A percentile compares a stretch with the other conserved stretches of the same genome.
Conservation (phyloP, 2,329 filamentous ascomycete genomes). For the Atkinsonella hypoxylon region DNA sequence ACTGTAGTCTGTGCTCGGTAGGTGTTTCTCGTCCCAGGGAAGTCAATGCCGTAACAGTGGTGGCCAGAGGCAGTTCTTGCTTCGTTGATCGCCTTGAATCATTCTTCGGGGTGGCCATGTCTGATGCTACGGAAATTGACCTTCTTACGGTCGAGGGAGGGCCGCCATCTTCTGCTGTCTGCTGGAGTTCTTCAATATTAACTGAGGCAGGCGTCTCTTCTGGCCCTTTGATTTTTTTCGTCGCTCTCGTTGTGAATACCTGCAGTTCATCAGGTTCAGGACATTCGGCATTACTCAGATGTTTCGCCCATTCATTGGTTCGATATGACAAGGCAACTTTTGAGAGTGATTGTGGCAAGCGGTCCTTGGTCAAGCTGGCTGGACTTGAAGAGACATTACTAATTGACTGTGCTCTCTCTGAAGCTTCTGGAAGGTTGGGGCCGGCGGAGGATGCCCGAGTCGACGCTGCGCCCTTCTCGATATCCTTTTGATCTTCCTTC, state of each 20-base stretch:
- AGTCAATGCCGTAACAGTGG: constrained; percentile 1
- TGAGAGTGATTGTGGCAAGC: constrained; percentile 59
- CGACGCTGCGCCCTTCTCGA: constrained; percentile 2
- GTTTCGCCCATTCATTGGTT: constrained; percentile 94
- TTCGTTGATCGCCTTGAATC: constrained; percentile 10
- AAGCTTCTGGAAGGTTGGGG: constrained; percentile 10
- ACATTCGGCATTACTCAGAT: constrained; percentile 63
- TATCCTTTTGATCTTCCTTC: not conserved
- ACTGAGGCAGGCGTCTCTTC: constrained; percentile 49
- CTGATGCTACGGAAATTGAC: constrained; percentile 19
- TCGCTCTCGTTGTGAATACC: constrained; percentile 20
- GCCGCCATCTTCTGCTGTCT: constrained; percentile 43
- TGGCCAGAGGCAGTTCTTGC: constrained; percentile 13
- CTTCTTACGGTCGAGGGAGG: constrained; percentile 20
- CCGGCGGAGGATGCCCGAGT: constrained; percentile 4
- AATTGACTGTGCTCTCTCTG: constrained; percentile 27
- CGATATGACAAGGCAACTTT: constrained; percentile 71
- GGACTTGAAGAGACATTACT: constrained; percentile 31
- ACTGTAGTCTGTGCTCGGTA: not conserved
- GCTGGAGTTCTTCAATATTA: constrained; percentile 50
- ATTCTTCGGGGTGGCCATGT: constrained; percentile 9
- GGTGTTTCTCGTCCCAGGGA: not conserved
- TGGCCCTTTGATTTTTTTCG: constrained; percentile 4
- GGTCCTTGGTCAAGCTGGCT: constrained; percentile 43
- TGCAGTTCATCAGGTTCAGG: constrained; percentile 54